phyloP scores from a whole-genome alignment of 1,139 yeast species.

The Eremothecium gossypii region DNA sequence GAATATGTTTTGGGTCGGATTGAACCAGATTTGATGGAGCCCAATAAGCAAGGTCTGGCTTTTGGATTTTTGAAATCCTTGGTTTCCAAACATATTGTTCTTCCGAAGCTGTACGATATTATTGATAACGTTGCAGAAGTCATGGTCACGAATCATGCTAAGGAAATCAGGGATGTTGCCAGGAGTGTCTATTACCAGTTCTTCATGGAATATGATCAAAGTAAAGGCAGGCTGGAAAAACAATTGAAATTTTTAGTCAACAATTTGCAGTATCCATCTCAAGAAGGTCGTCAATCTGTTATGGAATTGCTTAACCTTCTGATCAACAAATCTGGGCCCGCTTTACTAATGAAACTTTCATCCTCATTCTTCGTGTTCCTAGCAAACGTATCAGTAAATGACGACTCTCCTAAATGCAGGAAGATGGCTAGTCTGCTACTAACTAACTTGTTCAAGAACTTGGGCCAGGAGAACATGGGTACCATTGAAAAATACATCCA shows the following conservation, averaged over 20 bases:
- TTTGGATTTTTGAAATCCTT: constrained; percentile 74
- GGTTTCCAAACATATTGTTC: constrained; percentile 58
- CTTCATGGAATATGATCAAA: constrained; percentile 90
- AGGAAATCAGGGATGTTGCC: constrained; percentile 77
- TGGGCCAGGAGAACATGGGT: constrained; percentile 36
- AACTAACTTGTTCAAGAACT: constrained; percentile 44
- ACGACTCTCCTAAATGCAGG: constrained; percentile 72
- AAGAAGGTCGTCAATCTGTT: constrained; percentile 81
- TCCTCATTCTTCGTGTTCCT: constrained; percentile 76
- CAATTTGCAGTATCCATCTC: constrained; percentile 77
- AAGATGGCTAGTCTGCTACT: constrained; percentile 72
- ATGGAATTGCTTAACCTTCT: constrained; percentile 76
- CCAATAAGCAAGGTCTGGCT: constrained; percentile 80
- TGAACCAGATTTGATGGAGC: constrained; percentile 86
- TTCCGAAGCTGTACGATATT: constrained; percentile 85
- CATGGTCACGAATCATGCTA: constrained; percentile 84
- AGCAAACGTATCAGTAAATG: constrained; percentile 69
- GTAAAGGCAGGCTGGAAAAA: constrained; percentile 73
- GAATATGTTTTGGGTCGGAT: constrained; percentile 69
- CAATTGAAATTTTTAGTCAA: constrained; percentile 77
- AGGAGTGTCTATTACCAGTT: constrained; percentile 79
- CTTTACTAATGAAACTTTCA: constrained; percentile 52
- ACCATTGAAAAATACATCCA: constrained; percentile 49
- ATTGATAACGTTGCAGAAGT: constrained; percentile 75
- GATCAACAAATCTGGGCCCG: constrained; percentile 55